phyloP scores from a whole-genome alignment of 1,139 yeast genomes.

The Eremothecium cymbalariae region DNA sequence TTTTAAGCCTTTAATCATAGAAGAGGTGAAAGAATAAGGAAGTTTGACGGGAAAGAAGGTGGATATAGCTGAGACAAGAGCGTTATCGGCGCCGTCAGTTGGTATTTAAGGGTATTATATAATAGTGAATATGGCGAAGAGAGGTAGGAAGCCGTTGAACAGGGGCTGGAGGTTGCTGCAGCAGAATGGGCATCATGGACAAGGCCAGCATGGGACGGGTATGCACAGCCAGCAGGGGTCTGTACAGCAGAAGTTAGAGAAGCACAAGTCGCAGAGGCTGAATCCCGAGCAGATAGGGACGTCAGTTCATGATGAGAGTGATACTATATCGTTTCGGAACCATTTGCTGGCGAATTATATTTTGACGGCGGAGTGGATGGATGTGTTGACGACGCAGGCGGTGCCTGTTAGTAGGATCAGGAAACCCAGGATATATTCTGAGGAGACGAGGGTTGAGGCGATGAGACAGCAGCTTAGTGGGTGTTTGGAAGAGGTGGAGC shows the following conservation, averaged over 20 bases:
- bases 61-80: not conserved
- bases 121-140: conserved; percentile 2
- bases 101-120: too few species aligned
- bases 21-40: too few species aligned
- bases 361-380: conserved; percentile 18
- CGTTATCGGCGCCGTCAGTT: not conserved
- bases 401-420: conserved; percentile 20
- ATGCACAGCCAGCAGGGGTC: conserved; percentile 8
- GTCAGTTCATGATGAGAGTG: conserved; percentile 30
- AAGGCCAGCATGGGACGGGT: not conserved
- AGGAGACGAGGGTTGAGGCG: conserved; percentile 10
- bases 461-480: conserved; percentile 12
- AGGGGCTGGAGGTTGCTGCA: conserved; percentile 5
- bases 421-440: conserved; percentile 18
- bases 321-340: conserved; percentile 27
- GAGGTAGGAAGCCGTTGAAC: conserved; percentile 5
- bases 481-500: conserved; percentile 12
- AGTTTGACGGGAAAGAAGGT: too few species aligned
- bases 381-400: conserved; percentile 21
- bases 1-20: too few species aligned
- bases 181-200: conserved; percentile 3
- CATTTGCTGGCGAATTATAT: conserved; percentile 24
- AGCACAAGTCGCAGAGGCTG: conserved; percentile 20
- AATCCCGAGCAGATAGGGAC: conserved; percentile 25
- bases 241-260: conserved; percentile 15